Evolutionary conservation across 768 basidiomycete species (phyloP).

Genomic region (Pleurotus sapidus): DNA sequence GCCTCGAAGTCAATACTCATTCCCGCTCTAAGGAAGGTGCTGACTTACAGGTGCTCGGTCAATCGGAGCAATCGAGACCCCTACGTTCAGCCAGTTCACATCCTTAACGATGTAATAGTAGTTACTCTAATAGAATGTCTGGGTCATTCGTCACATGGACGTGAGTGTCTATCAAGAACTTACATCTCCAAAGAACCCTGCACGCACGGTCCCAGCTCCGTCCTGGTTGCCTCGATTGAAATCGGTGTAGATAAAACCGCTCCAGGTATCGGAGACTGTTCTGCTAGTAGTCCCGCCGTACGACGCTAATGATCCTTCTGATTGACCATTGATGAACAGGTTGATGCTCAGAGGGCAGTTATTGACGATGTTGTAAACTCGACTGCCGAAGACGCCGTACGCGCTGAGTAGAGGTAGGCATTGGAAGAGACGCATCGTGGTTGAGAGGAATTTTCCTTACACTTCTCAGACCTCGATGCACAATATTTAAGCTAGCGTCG

Average conservation of each 20-base stretch:
- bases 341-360: constrained; percentile 21
- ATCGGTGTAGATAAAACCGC: constrained; percentile 24
- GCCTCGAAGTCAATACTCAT: neutral
- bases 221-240: constrained; percentile 22
- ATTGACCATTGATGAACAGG: constrained; percentile 21
- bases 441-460: neutral
- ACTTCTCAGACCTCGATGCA: too few relatives aligned
- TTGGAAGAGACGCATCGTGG: neutral
- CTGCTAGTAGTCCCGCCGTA: constrained; percentile 13
- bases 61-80: constrained; percentile 9
- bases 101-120: constrained; percentile 12
- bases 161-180: neutral
- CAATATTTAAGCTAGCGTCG: too few relatives aligned
- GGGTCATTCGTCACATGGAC: neutral
- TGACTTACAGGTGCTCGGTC: constrained; percentile 9
- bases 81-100: constrained; percentile 12
- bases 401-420: neutral
- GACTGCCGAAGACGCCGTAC: neutral
- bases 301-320: constrained; percentile 14
- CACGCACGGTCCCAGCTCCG: constrained; percentile 21
- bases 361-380: constrained; percentile 19
- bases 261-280: constrained; percentile 16
- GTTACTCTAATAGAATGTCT: constrained; percentile 3
- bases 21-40: neutral
- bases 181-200: constrained; percentile 24